Evolutionary conservation across 2,329 filamentous ascomycete genomes (phyloP).

Genomic region (Reticulascus tulasneorum): DNA sequence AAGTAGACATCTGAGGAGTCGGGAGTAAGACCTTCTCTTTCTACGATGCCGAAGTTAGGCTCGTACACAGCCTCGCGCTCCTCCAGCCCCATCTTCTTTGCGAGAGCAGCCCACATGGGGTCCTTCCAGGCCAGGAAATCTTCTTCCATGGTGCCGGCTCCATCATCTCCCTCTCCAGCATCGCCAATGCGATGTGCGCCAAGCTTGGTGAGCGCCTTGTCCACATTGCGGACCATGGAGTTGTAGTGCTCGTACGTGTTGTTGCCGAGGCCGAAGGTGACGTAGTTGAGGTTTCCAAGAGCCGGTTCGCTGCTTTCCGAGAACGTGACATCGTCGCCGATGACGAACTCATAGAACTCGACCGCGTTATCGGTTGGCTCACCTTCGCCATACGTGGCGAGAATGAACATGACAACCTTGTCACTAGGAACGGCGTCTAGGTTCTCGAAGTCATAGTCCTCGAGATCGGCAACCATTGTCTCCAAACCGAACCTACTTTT

Average conservation of each 20-base stretch:
- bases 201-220: constrained; percentile 74
- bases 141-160: constrained; percentile 98
- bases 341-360: constrained; percentile 97
- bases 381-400: constrained; percentile 96
- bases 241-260: constrained; percentile 99
- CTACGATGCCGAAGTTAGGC: constrained; percentile 78
- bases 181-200: constrained; percentile 81
- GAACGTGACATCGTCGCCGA: constrained; percentile 75
- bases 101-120: constrained; percentile 90
- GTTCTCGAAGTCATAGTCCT: constrained; percentile 97
- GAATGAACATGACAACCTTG: constrained; percentile 90
- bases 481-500: constrained; percentile 93
- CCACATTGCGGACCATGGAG: constrained; percentile 91
- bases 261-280: constrained; percentile 94
- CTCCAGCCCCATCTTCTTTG: constrained; percentile 80
- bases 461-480: constrained; percentile 96
- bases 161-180: constrained; percentile 94
- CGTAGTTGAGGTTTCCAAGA: constrained; percentile 81
- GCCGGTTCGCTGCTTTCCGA: constrained; percentile 70
- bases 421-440: constrained; percentile 84
- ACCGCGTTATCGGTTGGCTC: constrained; percentile 98
- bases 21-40: constrained; percentile 67
- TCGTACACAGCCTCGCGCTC: constrained; percentile 97
- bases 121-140: constrained; percentile 99
- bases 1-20: constrained; percentile 84